These are phyloP conservation scores for Glutinoglossum americanum DNA, from an alignment of 495 filamentous ascomycete genomes.

Conservation along the genomic window DNA sequence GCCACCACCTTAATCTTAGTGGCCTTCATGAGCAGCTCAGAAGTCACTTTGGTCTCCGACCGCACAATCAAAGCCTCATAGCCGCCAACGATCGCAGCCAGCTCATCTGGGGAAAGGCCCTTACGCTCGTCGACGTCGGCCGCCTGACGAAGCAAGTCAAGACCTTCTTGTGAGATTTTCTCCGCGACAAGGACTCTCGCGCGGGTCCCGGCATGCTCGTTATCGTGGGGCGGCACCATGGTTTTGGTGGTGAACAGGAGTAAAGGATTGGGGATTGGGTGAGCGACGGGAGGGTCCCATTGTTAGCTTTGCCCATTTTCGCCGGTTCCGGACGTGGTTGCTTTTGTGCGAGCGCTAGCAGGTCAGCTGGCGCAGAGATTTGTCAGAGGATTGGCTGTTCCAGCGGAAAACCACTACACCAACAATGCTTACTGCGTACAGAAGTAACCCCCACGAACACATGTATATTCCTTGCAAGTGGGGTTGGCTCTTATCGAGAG, in stretches of 20 bases:
- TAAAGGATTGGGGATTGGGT: background rate
- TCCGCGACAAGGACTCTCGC: constrained; percentile 39
- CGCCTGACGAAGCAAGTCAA: constrained; percentile 31
- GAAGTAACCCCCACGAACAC: background rate
- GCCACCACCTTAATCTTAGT: constrained; percentile 47
- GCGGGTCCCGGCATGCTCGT: constrained; percentile 18
- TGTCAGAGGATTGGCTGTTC: background rate
- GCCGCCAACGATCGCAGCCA: constrained; percentile 32
- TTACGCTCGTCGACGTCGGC: constrained; percentile 39
- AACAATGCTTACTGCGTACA: background rate
- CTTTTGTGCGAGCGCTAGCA: background rate
- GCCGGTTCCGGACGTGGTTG: background rate
- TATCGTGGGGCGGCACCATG: constrained; percentile 7
- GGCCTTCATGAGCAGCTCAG: constrained; percentile 32
- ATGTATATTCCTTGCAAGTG: too few relatives aligned
- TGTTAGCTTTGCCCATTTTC: background rate
- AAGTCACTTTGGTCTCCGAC: constrained; percentile 50
- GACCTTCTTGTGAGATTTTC: constrained; percentile 51
- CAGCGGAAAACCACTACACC: background rate
- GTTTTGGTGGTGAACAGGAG: background rate
- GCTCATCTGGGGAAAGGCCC: constrained; percentile 29
- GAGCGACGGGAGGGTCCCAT: background rate
- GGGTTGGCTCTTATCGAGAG: too few relatives aligned
- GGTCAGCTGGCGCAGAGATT: background rate
- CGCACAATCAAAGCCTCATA: constrained; percentile 52